A percentile compares a stretch with the other conserved stretches of the same genome.
Conservation (phyloP, 257 asterid species). For the Anisodus acutangulus region DNA sequence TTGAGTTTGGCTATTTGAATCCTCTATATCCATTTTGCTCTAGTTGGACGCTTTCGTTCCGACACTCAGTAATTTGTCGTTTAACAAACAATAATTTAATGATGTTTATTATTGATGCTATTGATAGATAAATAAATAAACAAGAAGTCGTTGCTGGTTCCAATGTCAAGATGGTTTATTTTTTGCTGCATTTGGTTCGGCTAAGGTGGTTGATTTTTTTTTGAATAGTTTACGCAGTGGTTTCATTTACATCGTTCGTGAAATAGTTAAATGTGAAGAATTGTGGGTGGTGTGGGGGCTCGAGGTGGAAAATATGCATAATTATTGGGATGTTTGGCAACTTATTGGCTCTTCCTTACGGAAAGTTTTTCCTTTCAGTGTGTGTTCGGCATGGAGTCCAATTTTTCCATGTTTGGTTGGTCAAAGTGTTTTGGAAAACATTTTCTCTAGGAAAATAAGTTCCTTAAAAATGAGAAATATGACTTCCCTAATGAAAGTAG, state of each 20-base stretch:
- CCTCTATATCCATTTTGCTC: background rate
- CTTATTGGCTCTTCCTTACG: background rate
- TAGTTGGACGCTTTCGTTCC: too few relatives aligned
- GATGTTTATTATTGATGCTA: background rate
- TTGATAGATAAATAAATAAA: background rate
- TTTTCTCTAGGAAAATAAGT: too few relatives aligned
- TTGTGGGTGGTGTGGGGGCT: background rate
- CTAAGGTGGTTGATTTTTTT: background rate
- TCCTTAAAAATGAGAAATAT: too few relatives aligned
- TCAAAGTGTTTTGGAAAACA: too few relatives aligned
- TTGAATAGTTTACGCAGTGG: conserved; percentile 8
- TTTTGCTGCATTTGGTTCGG: background rate
- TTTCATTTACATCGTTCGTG: background rate
- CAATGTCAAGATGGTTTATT: background rate
- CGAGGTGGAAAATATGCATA: background rate
- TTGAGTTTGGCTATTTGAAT: too few relatives aligned
- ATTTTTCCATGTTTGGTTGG: too few relatives aligned
- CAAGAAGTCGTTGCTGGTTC: background rate
- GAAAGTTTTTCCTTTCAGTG: background rate
- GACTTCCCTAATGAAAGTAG: too few relatives aligned
- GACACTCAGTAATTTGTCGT: background rate
- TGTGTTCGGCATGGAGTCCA: too few relatives aligned
- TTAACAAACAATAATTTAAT: background rate
- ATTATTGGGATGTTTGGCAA: background rate
- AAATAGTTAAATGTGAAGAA: background rate